Conservation (phyloP, 2,329 filamentous ascomycete species). For the Akanthomyces uredinophilus region DNA sequence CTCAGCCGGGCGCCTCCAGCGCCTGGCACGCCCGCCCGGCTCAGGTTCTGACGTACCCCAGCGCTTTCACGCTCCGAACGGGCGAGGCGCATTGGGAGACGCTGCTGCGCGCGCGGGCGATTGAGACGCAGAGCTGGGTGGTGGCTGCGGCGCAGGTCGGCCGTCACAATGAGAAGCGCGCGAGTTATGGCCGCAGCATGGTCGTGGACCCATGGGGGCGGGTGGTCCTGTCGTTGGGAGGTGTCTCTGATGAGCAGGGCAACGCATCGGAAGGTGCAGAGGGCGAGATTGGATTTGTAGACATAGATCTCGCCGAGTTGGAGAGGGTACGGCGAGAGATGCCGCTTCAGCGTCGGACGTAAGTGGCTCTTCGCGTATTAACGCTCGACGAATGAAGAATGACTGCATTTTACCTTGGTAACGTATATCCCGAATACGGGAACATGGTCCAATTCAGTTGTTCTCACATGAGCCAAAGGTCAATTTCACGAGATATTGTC, state of each 20-base stretch:
- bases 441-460: no score
- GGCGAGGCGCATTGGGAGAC: conserved; percentile 82
- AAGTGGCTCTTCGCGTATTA: conserved; percentile 26
- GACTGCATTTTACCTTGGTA: not conserved
- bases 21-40: conserved; percentile 41
- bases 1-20: conserved; percentile 33
- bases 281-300: conserved; percentile 48
- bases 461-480: no score
- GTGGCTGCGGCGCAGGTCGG: conserved; percentile 79
- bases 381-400: not conserved
- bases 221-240: conserved; percentile 60
- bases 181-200: conserved; percentile 81
- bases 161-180: conserved; percentile 64
- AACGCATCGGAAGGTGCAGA: conserved; percentile 36
- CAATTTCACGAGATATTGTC: not conserved
- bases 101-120: conserved; percentile 72
- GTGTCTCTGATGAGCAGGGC: conserved; percentile 41
- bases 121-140: conserved; percentile 85
- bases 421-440: conserved; percentile 15
- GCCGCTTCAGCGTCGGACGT: conserved; percentile 49
- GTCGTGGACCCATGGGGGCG: conserved; percentile 84
- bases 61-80: conserved; percentile 83
- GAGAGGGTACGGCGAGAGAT: conserved; percentile 46
- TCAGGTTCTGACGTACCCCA: conserved; percentile 79
- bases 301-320: conserved; percentile 46